A percentile compares a stretch with the other conserved stretches of the same genome.
Evolutionary conservation across 352 stramenopile genomes (phyloP).

Genomic region (Phytophthora pluvialis): DNA sequence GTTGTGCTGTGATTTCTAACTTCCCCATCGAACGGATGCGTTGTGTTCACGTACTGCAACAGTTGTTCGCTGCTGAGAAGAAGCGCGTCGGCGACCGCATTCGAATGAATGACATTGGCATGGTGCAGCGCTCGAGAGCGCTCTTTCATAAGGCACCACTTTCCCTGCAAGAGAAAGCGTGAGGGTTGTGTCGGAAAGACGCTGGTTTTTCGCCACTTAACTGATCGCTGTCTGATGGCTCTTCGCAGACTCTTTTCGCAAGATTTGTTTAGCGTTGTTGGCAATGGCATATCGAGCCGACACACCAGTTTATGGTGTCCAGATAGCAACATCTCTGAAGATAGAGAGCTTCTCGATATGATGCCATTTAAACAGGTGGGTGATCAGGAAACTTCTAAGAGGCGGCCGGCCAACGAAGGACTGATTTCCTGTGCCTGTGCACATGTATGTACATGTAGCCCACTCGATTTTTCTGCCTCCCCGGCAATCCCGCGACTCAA

Average conservation of each 20-base stretch:
- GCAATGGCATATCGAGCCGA: slow-evolving; percentile 36
- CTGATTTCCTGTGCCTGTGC: slow-evolving; percentile 3
- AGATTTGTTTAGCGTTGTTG: slow-evolving; percentile 32
- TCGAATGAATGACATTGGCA: slow-evolving; percentile 51
- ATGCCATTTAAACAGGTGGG: slow-evolving; percentile 32
- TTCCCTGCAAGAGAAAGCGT: slow-evolving; percentile 46
- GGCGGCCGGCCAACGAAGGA: neutral
- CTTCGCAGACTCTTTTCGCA: slow-evolving; percentile 32
- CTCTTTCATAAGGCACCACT: slow-evolving; percentile 48
- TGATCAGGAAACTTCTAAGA: neutral
- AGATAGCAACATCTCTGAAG: slow-evolving; percentile 1
- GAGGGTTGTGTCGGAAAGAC: slow-evolving; percentile 1
- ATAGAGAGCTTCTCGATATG: slow-evolving; percentile 23
- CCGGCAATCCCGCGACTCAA: slow-evolving; percentile 5
- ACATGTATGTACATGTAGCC: slow-evolving; percentile 13
- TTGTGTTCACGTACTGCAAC: neutral
- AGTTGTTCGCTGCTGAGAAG: slow-evolving; percentile 13
- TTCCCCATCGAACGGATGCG: neutral
- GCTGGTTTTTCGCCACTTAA: neutral
- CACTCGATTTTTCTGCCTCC: slow-evolving; percentile 35
- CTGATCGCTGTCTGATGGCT: slow-evolving; percentile 11
- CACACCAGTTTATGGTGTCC: slow-evolving; percentile 42
- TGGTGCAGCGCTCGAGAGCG: slow-evolving; percentile 42
- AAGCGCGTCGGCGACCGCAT: slow-evolving; percentile 66
- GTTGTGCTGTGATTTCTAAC: neutral